Base-by-base conservation (phyloP, 768 basidiomycete species). In the Tephrocybe rancida region DNA sequence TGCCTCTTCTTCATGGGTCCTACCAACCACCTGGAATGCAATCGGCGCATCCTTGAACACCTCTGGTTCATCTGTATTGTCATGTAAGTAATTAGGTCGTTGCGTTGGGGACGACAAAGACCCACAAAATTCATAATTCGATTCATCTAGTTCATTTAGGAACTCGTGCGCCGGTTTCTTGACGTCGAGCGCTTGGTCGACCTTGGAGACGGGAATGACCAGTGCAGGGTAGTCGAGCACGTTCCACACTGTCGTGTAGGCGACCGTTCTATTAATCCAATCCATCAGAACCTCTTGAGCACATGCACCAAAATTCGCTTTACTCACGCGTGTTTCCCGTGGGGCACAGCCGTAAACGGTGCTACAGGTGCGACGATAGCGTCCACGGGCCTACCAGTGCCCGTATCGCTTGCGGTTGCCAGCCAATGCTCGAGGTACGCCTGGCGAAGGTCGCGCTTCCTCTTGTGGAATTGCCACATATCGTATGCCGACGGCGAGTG, bases 1-100 rank as follows among this genome's bases (percentile, higher is more conserved):
- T 0, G 83, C 89, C 60, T 92, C 90, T 60, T 92, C 90, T 61
- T 91, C 90, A 52, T 83, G 70, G 5, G 85, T 87, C 39, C 84
- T 75, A 2, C 86, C 87, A 9, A 90, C 74, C 7, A 91, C 64
- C 65, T 92, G 90, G 26, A 92, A 64, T 5, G 74, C 69, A 16
- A 91, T 72, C 0, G 90, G 89, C 0, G 83, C 84, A 51, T 82
- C 78, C 50, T 66, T 67, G 65, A 80, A 88, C 0, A 64, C 72
- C 18, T 73, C 69, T 0, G 87, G 86, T 19, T 84, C 71, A 60
- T 89, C 89, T 41, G 21, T 5, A n/a, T 5, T 7, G 39, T 5
- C 18, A 19, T 19, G n/a, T 30, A 37, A 37, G 16, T 18, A 37
- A 5, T 5, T 37, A 37, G 35, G n/a, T n/a, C 7, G n/a, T 5